phyloP scores from a whole-genome alignment of 1,284 basidiomycete species.

The Meripilus lineatus region DNA sequence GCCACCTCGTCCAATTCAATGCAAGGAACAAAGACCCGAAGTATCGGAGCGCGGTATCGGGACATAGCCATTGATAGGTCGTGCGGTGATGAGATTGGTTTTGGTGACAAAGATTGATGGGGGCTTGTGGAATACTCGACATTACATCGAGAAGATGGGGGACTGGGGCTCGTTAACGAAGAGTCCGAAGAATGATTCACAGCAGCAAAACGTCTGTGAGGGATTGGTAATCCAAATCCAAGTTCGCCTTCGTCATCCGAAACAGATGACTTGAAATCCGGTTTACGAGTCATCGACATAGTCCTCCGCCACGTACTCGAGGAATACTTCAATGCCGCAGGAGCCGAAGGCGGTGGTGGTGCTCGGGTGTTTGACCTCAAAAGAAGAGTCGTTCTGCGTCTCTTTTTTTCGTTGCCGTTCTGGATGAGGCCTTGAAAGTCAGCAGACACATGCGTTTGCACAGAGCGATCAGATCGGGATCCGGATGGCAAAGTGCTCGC shows the following conservation, averaged over 20 bases:
- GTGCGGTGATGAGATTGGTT: conserved; percentile 41
- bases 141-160: conserved; percentile 36
- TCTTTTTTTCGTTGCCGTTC: conserved; percentile 3
- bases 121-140: conserved; percentile 10
- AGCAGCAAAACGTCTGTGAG: conserved; percentile 35
- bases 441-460: conserved; percentile 14
- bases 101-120: conserved; percentile 5
- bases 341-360: conserved; percentile 48
- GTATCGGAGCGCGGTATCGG: conserved; percentile 61
- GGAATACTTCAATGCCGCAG: conserved; percentile 47
- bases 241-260: conserved; percentile 35
- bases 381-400: conserved; percentile 1
- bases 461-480: neutral
- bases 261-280: conserved; percentile 16
- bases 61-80: conserved; percentile 57
- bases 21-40: conserved; percentile 73
- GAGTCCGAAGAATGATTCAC: conserved; percentile 38
- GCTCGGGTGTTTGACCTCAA: neutral
- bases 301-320: conserved; percentile 48
- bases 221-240: conserved; percentile 27
- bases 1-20: conserved; percentile 43
- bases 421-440: conserved; percentile 18
- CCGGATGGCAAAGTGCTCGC: neutral
- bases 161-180: conserved; percentile 24
- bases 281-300: conserved; percentile 12